Percentiles rank a stretch among this genome's conserved stretches.
Conservation (phyloP, 2,329 filamentous ascomycete genomes). For the Alternaria sp. region DNA sequence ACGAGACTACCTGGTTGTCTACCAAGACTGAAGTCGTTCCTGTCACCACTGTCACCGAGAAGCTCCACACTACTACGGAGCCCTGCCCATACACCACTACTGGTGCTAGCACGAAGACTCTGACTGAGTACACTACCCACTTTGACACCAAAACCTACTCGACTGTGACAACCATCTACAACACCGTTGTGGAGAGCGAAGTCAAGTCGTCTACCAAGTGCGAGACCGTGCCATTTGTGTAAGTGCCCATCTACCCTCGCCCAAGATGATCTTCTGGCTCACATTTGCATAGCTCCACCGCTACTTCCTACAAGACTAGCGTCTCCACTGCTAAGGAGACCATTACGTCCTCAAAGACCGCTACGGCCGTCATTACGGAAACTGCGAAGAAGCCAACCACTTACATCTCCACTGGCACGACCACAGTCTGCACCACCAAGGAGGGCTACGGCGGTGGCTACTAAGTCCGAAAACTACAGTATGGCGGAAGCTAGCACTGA, state of each 20-base stretch:
- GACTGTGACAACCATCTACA: conserved; percentile 26
- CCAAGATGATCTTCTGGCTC: neutral
- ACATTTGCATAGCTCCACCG: conserved; percentile 21
- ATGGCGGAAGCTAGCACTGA: neutral
- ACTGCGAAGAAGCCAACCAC: conserved; percentile 30
- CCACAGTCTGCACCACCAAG: conserved; percentile 30
- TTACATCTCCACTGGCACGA: conserved; percentile 25
- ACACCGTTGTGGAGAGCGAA: conserved; percentile 20
- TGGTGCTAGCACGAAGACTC: conserved; percentile 17
- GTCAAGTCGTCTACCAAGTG: conserved; percentile 20
- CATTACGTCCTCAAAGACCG: conserved; percentile 17
- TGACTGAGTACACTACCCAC: conserved; percentile 9
- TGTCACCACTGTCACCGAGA: conserved; percentile 21
- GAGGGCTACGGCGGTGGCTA: conserved; percentile 10
- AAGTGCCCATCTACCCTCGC: conserved; percentile 5
- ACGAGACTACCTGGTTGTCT: conserved; percentile 18
- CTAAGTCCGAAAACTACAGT: neutral
- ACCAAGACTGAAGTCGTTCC: conserved; percentile 32
- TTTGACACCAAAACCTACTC: conserved; percentile 22
- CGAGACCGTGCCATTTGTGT: conserved; percentile 27
- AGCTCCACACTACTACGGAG: conserved; percentile 15
- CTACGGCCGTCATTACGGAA: conserved; percentile 21
- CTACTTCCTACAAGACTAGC: conserved; percentile 26
- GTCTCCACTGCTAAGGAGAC: conserved; percentile 25
- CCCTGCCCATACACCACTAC: conserved; percentile 24